Evolutionary conservation across 2,329 filamentous ascomycete genomes (phyloP).

Genomic region (Penicillium sp.): DNA sequence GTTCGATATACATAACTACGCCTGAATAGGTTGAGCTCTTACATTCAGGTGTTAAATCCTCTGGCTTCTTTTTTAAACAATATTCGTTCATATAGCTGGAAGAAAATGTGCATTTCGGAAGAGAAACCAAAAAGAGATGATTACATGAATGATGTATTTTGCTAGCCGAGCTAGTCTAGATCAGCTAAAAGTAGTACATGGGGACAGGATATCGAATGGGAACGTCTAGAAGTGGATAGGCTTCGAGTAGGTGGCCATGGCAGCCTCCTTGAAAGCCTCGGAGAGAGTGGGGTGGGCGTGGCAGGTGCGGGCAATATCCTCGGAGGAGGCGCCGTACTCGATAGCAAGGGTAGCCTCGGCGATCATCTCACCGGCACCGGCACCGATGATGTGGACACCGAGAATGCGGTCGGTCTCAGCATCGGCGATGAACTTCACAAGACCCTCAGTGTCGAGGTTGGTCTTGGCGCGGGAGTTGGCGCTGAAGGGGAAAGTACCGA

Average conservation of each 20-base stretch:
- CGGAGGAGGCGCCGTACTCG: slow-evolving; percentile 92
- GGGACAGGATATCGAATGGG: slow-evolving; percentile 24
- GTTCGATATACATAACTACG: too few relatives aligned
- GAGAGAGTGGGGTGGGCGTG: slow-evolving; percentile 95
- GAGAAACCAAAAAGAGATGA: slow-evolving; percentile 27
- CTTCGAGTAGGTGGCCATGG: slow-evolving; percentile 94
- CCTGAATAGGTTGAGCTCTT: too few relatives aligned
- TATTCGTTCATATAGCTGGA: background rate
- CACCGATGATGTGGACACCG: slow-evolving; percentile 92
- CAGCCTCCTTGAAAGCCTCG: slow-evolving; percentile 99
- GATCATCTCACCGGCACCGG: slow-evolving; percentile 98
- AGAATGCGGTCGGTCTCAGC: slow-evolving; percentile 94
- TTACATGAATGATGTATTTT: slow-evolving; percentile 35
- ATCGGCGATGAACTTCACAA: slow-evolving; percentile 96
- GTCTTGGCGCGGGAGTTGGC: slow-evolving; percentile 99
- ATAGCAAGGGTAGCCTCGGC: slow-evolving; percentile 91
- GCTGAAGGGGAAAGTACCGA: slow-evolving; percentile 93
- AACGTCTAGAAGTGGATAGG: slow-evolving; percentile 81
- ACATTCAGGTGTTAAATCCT: too few relatives aligned
- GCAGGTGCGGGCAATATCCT: slow-evolving; percentile 91
- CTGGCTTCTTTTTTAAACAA: too few relatives aligned
- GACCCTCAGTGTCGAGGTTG: slow-evolving; percentile 89
- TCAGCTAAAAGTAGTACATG: slow-evolving; percentile 27
- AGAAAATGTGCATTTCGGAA: slow-evolving; percentile 2
- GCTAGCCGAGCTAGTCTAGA: slow-evolving; percentile 38